phyloP scores from a whole-genome alignment of 805 yeast species.

The Kuraishia capsulata region DNA sequence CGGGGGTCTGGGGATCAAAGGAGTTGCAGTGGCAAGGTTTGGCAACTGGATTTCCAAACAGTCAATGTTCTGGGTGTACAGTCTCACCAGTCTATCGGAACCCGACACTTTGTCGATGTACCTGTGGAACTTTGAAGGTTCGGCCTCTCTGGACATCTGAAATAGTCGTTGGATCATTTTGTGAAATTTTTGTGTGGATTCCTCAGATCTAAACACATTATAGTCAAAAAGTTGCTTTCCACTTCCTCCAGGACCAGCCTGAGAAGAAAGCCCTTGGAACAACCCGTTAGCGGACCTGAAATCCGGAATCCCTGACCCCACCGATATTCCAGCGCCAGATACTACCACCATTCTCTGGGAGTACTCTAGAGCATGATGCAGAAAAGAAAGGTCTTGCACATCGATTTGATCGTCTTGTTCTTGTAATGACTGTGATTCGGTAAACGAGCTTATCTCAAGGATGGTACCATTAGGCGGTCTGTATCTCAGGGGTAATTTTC shows the following conservation, averaged over 20 bases:
- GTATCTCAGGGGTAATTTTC: slow-evolving; percentile 36
- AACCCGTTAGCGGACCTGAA: slow-evolving; percentile 72
- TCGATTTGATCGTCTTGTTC: slow-evolving; percentile 24
- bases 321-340: slow-evolving; percentile 89
- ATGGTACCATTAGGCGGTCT: slow-evolving; percentile 39
- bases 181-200: slow-evolving; percentile 59
- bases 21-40: slow-evolving; percentile 37
- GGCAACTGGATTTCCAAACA: slow-evolving; percentile 58
- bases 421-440: slow-evolving; percentile 14
- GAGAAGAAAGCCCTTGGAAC: slow-evolving; percentile 41
- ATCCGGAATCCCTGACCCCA: slow-evolving; percentile 80
- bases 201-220: slow-evolving; percentile 57
- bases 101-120: slow-evolving; percentile 50
- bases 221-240: slow-evolving; percentile 67
- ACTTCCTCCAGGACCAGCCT: slow-evolving; percentile 33
- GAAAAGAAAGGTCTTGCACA: slow-evolving; percentile 33
- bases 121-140: slow-evolving; percentile 69
- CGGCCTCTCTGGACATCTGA: slow-evolving; percentile 39
- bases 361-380: slow-evolving; percentile 42
- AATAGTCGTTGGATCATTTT: slow-evolving; percentile 61
- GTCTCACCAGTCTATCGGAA: slow-evolving; percentile 55
- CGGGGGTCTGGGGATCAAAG: slow-evolving; percentile 28
- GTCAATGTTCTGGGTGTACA: slow-evolving; percentile 87
- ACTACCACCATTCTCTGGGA: slow-evolving; percentile 55
- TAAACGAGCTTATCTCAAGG: slow-evolving; percentile 24